phyloP scores from a whole-genome alignment of 805 yeast genomes.

The Lachancea sp. region DNA sequence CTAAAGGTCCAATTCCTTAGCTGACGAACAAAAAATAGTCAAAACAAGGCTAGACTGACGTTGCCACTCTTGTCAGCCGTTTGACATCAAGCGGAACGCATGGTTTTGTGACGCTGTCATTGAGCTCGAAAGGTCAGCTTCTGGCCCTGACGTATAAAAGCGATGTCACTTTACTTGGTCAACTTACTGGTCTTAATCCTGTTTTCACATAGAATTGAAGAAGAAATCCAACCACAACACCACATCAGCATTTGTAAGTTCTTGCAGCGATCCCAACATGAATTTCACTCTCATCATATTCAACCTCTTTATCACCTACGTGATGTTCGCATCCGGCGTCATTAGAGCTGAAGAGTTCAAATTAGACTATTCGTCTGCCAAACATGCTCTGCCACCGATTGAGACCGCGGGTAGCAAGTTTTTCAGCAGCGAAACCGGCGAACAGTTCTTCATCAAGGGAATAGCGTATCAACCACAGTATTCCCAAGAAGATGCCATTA shows the following conservation, averaged over 20 bases:
- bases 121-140: background rate
- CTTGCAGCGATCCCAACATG: background rate
- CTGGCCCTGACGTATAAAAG: background rate
- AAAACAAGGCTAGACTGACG: no score
- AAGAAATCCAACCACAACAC: no score
- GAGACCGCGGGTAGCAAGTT: slow-evolving; percentile 70
- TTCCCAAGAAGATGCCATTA: slow-evolving; percentile 34
- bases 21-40: no score
- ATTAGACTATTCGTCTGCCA: background rate
- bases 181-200: background rate
- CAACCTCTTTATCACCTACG: slow-evolving; percentile 3
- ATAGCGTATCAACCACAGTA: slow-evolving; percentile 75
- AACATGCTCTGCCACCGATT: slow-evolving; percentile 33
- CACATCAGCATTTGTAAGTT: background rate
- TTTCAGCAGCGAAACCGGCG: slow-evolving; percentile 62
- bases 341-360: slow-evolving; percentile 7
- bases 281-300: background rate
- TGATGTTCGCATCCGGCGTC: slow-evolving; percentile 7
- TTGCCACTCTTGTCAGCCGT: no score
- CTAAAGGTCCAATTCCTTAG: no score
- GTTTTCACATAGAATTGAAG: no score
- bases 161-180: background rate
- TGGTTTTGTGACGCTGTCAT: background rate
- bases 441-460: slow-evolving; percentile 83
- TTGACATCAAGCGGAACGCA: no score